Base-by-base conservation (phyloP, 1,284 basidiomycete species). In the Pseudozyma sp. region DNA sequence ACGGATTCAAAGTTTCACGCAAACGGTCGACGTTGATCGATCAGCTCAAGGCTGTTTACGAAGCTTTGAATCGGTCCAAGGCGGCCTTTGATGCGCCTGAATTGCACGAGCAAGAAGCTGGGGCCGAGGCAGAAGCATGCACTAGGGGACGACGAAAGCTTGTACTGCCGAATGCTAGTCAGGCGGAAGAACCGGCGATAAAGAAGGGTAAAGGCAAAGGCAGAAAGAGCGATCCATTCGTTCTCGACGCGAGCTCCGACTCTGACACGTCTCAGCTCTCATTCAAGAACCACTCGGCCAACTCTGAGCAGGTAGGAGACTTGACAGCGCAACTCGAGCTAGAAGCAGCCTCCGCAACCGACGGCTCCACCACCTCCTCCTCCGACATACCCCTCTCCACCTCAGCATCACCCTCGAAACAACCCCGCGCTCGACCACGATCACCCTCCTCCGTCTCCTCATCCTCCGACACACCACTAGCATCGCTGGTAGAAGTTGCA, bases 1-100 rank as follows among this genome's bases (percentile, higher is more conserved):
- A 69, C 33, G 71, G 71, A 33, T 74, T 74, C 71, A 69, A 69
- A 40, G 56, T 59, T 7, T 69, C 67, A 1, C 54, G 71, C 11
- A 57, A 60, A 19, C 46, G 67, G 2, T 8, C 42, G 10, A 69
- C 67, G n/a, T 48, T 74, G 6, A 59, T 74, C 6, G 71, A 74
- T 11, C 71, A 67, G 46, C 47, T 74, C 5, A 53, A 55, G 13
- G 67, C 71, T 0, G 62, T 69, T 0, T 69, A 74, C 16, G 61
- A 53, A 5, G 65, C 62, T 2, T 42, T 74, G 39, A 49, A 48
- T 3, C 51, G 35, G n/a, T 45, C 50, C 7, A 49, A 59, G 3
- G 48, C 40, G 7, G 13, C 19, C 5, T 59, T 42, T 10, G 59
- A 63, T 7, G 19, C 51, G 16, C 58, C 54, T 3, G 40, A 2